Percentiles rank a stretch among this genome's conserved stretches.
Conservation (phyloP, 441 rosid genomes). For the Pelargonium exstipulatum region DNA sequence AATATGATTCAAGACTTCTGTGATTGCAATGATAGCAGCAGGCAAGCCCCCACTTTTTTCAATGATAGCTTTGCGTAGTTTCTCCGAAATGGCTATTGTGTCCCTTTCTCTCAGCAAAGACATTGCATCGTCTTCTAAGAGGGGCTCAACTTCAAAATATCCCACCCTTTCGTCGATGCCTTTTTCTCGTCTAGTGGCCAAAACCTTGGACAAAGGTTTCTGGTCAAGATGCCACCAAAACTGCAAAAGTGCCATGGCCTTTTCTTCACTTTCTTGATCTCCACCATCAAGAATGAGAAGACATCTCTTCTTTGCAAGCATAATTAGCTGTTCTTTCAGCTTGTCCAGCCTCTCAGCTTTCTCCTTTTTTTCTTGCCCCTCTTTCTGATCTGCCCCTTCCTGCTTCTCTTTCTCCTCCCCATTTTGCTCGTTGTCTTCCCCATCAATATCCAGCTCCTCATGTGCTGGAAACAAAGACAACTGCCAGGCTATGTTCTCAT, state of each 20-base stretch:
- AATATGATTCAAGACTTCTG: slow-evolving; percentile 26
- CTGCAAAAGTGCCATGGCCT: slow-evolving; percentile 12
- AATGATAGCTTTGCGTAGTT: slow-evolving; percentile 10
- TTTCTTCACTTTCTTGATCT: slow-evolving; percentile 8
- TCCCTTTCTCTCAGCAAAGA: slow-evolving; percentile 18
- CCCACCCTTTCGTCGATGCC: not conserved
- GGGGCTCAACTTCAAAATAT: slow-evolving; percentile 6
- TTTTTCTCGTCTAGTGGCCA: slow-evolving; percentile 26
- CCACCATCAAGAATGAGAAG: slow-evolving; percentile 39
- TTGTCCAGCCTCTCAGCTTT: slow-evolving; percentile 6
- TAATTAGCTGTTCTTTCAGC: slow-evolving; percentile 12
- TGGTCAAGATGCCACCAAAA: not conserved
- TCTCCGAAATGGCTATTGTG: not conserved
- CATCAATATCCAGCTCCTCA: slow-evolving; percentile 34
- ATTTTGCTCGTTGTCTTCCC: slow-evolving; percentile 24
- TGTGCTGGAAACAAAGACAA: slow-evolving; percentile 28
- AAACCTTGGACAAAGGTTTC: slow-evolving; percentile 5
- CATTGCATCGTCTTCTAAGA: slow-evolving; percentile 2
- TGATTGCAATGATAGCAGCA: slow-evolving; percentile 30
- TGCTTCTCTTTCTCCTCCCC: slow-evolving; percentile 1
- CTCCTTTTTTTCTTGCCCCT: not conserved
- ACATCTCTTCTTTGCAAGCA: slow-evolving; percentile 15
- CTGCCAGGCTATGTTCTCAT: slow-evolving; percentile 37
- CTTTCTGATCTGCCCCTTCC: slow-evolving; percentile 4
- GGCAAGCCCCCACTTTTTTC: slow-evolving; percentile 25